phyloP scores from a whole-genome alignment of 2,329 filamentous ascomycete species.

The Tolypocladium album region DNA sequence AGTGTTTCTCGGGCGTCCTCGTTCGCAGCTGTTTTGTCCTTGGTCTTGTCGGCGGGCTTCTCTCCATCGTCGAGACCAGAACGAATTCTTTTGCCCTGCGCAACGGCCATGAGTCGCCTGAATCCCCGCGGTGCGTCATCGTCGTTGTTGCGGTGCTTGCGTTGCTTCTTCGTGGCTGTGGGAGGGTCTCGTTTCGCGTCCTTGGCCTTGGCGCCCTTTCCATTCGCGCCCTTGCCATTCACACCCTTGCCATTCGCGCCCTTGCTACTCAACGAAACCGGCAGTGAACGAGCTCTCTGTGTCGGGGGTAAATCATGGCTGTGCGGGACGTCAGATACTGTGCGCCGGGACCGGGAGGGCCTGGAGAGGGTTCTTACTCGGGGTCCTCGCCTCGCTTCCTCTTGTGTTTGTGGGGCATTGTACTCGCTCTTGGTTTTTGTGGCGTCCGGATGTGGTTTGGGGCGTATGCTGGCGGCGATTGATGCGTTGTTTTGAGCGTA shows the following conservation, averaged over 20 bases:
- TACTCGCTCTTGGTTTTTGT: neutral
- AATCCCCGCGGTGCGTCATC: slow-evolving; percentile 89
- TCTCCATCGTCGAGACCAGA: slow-evolving; percentile 64
- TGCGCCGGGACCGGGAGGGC: neutral
- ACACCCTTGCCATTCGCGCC: slow-evolving; percentile 4
- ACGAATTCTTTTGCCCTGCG: slow-evolving; percentile 46
- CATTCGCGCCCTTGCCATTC: slow-evolving; percentile 6
- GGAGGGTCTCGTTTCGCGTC: slow-evolving; percentile 25
- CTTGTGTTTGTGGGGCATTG: slow-evolving; percentile 84
- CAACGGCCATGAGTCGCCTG: slow-evolving; percentile 69
- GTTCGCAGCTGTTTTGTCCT: neutral
- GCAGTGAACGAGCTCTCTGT: slow-evolving; percentile 39
- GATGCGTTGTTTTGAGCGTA: neutral
- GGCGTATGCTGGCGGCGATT: neutral
- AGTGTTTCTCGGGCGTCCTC: slow-evolving; percentile 30
- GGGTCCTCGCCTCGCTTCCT: slow-evolving; percentile 46
- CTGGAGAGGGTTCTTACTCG: slow-evolving; percentile 29
- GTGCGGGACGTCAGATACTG: slow-evolving; percentile 7
- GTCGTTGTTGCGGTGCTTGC: slow-evolving; percentile 34
- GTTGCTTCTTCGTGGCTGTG: slow-evolving; percentile 27
- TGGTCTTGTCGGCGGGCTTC: slow-evolving; percentile 10
- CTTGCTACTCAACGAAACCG: slow-evolving; percentile 24
- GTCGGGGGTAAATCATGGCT: slow-evolving; percentile 41
- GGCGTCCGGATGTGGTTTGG: neutral
- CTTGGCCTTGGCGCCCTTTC: slow-evolving; percentile 10